Percentiles rank a stretch among this genome's conserved stretches.
Conservation (phyloP, 73 alveolate species). For the Uronychia binucleata region DNA sequence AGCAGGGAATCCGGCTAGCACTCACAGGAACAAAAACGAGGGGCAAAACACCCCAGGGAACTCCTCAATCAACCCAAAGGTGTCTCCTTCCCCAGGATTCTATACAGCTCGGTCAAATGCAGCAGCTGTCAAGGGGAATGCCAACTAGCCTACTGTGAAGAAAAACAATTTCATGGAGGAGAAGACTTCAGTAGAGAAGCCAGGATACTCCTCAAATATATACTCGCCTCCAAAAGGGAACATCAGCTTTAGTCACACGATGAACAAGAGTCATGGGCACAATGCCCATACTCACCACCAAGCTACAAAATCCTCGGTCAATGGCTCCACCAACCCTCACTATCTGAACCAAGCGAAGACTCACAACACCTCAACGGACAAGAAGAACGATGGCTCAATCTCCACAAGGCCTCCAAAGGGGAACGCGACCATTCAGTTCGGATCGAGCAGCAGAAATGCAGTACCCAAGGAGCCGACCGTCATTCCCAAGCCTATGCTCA, state of each 20-base stretch:
- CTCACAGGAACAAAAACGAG: too few species aligned
- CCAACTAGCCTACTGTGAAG: not conserved
- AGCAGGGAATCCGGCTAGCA: too few species aligned
- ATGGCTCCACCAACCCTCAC: not conserved
- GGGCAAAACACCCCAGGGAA: too few species aligned
- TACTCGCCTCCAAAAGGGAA: not conserved
- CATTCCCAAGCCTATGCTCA: constrained; percentile 1
- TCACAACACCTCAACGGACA: not conserved
- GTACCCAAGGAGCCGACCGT: not conserved
- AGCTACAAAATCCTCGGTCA: not conserved
- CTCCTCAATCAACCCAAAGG: not conserved
- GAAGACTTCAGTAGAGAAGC: not conserved
- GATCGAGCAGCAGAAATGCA: not conserved
- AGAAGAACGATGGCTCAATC: not conserved
- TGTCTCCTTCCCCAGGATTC: not conserved
- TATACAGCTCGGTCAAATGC: not conserved
- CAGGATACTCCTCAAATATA: not conserved
- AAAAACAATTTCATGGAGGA: not conserved
- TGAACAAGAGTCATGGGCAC: not conserved
- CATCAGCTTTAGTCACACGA: not conserved
- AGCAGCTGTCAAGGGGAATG: too few species aligned
- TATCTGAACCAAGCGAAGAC: not conserved
- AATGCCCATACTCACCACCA: not conserved
- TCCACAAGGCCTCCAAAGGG: constrained; percentile 8
- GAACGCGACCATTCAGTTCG: not conserved